A percentile compares a stretch with the other conserved stretches of the same genome.
phyloP scores from a whole-genome alignment of 768 basidiomycete genomes.

The Austroboletus festivus region DNA sequence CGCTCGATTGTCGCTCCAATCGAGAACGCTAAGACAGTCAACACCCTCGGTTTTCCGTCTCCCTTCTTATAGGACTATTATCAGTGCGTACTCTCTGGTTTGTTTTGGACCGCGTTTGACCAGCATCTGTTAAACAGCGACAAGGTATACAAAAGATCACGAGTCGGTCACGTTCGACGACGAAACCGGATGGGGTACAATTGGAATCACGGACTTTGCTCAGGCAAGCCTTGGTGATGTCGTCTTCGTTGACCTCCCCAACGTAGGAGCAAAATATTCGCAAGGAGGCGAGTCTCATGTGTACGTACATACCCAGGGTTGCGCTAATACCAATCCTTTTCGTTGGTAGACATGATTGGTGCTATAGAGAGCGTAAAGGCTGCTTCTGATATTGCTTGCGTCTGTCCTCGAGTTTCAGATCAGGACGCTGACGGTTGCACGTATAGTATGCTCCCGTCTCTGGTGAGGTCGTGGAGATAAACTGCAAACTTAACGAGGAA shows the following conservation, averaged over 20 bases:
- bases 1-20: slow-evolving; percentile 6
- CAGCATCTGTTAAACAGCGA: slow-evolving; percentile 42
- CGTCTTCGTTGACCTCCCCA: slow-evolving; percentile 91
- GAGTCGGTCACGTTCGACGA: slow-evolving; percentile 84
- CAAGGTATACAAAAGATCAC: slow-evolving; percentile 83
- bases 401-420: slow-evolving; percentile 7
- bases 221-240: slow-evolving; percentile 92
- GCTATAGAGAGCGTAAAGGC: slow-evolving; percentile 97
- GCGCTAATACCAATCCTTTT: slow-evolving; percentile 3
- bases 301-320: neutral
- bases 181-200: slow-evolving; percentile 67
- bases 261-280: slow-evolving; percentile 53
- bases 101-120: neutral
- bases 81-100: slow-evolving; percentile 19
- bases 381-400: slow-evolving; percentile 84
- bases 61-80: slow-evolving; percentile 18
- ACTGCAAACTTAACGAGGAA: slow-evolving; percentile 58
- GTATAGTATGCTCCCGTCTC: slow-evolving; percentile 88
- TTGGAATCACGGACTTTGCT: slow-evolving; percentile 90
- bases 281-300: slow-evolving; percentile 64
- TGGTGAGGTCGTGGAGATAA: slow-evolving; percentile 78
- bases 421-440: slow-evolving; percentile 7
- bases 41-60: slow-evolving; percentile 1
- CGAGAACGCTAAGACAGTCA: slow-evolving; percentile 1
- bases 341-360: slow-evolving; percentile 68